Evolutionary conservation across 768 basidiomycete species (phyloP), one percentile per base, ranked within the genome.

Genomic region (Ramaria rubella): DNA sequence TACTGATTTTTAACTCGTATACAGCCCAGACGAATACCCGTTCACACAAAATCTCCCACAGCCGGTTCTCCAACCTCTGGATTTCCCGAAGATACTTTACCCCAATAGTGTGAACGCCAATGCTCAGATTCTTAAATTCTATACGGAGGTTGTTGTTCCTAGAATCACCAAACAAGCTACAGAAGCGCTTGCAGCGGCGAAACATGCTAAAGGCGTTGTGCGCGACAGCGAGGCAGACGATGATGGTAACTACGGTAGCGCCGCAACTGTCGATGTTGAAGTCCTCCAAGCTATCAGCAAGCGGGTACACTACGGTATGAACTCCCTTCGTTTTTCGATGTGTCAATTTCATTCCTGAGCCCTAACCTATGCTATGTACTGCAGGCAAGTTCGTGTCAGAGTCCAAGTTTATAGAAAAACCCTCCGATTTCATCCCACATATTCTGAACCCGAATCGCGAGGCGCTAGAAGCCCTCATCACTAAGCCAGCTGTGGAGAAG

Each of bases 341-440:
- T 48, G 0, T 33, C 26, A 31, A 11, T 9, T 21, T 42, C 29
- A 15, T 52, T 14, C 19, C 55, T n/a, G 14, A 55, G 23, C 31
- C 27, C n/a, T n/a, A n/a, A n/a, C n/a, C n/a, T n/a, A n/a, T 31
- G 15, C 12, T 27, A n/a, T n/a, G n/a, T n/a, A n/a, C n/a, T n/a
- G 8, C 66, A 99, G 95, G 96, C 57, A 98, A 97, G 78, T 99
- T 99, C 68, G 96, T 99, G 5, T 93, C 94, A 4, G 96, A 99
- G 72, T 90, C 90, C 26, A 99, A 99, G 69, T 99, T 99, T 75
- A 68, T 78, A n/a, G 79, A 82, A 29, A 76, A 90, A 59, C 95
- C 96, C 19, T 75, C 85, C 33, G 83, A 85, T 9, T 99, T 97
- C 71, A 80, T 99, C 56, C 94, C 94, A 0, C 93, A 94, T 70